Evolutionary conservation across 2,329 filamentous ascomycete species (phyloP).

Genomic region (Clonostachys chloroleuca): DNA sequence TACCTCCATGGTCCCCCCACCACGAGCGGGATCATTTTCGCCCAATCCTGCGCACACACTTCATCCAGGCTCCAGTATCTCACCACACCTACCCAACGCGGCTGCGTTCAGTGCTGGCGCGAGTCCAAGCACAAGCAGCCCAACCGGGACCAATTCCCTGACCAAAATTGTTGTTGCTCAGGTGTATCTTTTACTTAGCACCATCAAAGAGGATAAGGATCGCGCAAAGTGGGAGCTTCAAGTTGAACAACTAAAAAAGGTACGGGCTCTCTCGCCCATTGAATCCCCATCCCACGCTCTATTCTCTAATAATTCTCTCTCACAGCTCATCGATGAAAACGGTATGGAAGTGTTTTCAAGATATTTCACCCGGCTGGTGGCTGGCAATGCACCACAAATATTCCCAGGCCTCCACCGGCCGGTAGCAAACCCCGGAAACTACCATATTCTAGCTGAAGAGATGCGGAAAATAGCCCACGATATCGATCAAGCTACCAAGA

Average conservation of each 20-base stretch:
- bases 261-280: constrained; percentile 32
- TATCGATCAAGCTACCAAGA: constrained; percentile 78
- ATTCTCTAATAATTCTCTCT: constrained; percentile 9
- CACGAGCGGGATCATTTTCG: constrained; percentile 61
- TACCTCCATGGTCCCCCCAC: constrained; percentile 53
- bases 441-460: constrained; percentile 76
- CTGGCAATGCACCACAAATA: constrained; percentile 86
- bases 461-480: constrained; percentile 82
- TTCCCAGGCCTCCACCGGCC: constrained; percentile 76
- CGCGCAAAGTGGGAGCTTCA: constrained; percentile 89
- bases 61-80: constrained; percentile 51
- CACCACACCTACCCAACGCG: constrained; percentile 52
- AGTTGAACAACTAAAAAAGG: constrained; percentile 87
- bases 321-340: constrained; percentile 89
- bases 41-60: constrained; percentile 55
- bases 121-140: constrained; percentile 58
- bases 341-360: constrained; percentile 98
- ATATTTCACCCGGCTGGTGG: constrained; percentile 90
- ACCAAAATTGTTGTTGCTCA: constrained; percentile 94
- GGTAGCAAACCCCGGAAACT: constrained; percentile 73
- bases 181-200: constrained; percentile 89
- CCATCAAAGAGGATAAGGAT: constrained; percentile 90
- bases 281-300: not conserved
- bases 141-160: constrained; percentile 62
- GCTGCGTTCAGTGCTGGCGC: constrained; percentile 55